Percentiles rank a stretch among this genome's conserved stretches.
These are phyloP conservation scores for Myxozyma kluyveri DNA, from an alignment of 805 yeast genomes.

Conservation along the genomic window DNA sequence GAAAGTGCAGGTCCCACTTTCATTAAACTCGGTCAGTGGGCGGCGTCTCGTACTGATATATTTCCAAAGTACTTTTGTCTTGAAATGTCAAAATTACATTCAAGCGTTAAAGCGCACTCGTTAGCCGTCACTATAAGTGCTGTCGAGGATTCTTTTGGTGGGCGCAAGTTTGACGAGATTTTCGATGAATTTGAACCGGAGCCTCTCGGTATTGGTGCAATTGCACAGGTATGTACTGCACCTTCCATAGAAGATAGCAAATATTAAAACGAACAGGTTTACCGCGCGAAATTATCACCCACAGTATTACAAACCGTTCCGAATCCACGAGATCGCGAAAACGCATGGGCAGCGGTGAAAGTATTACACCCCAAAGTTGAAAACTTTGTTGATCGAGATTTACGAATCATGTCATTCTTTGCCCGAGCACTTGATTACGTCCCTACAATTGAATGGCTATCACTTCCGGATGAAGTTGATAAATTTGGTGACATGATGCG, in stretches of 20 bases:
- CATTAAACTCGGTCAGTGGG: slow-evolving; percentile 90
- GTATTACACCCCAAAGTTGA: slow-evolving; percentile 88
- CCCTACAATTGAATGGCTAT: slow-evolving; percentile 98
- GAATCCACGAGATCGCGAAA: slow-evolving; percentile 20
- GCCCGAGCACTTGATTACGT: slow-evolving; percentile 66
- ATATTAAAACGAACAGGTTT: slow-evolving; percentile 46
- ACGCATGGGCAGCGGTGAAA: slow-evolving; percentile 73
- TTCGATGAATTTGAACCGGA: slow-evolving; percentile 71
- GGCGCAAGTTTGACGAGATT: slow-evolving; percentile 59
- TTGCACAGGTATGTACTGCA: slow-evolving; percentile 59
- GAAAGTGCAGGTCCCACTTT: slow-evolving; percentile 90
- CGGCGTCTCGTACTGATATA: slow-evolving; percentile 93
- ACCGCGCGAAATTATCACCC: slow-evolving; percentile 61
- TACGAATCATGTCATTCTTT: slow-evolving; percentile 76
- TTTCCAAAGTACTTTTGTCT: slow-evolving; percentile 77
- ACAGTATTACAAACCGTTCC: slow-evolving; percentile 24
- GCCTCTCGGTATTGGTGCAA: slow-evolving; percentile 97
- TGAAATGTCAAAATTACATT: slow-evolving; percentile 73
- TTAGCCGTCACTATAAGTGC: slow-evolving; percentile 57
- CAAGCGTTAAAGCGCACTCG: slow-evolving; percentile 75
- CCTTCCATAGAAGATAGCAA: no score
- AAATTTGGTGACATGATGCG: slow-evolving; percentile 85
- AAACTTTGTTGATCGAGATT: slow-evolving; percentile 68
- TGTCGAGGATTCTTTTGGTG: slow-evolving; percentile 58
- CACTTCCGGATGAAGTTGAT: slow-evolving; percentile 89